Conservation (phyloP, 2,329 filamentous ascomycete genomes). For the Penicillium janthinellum region DNA sequence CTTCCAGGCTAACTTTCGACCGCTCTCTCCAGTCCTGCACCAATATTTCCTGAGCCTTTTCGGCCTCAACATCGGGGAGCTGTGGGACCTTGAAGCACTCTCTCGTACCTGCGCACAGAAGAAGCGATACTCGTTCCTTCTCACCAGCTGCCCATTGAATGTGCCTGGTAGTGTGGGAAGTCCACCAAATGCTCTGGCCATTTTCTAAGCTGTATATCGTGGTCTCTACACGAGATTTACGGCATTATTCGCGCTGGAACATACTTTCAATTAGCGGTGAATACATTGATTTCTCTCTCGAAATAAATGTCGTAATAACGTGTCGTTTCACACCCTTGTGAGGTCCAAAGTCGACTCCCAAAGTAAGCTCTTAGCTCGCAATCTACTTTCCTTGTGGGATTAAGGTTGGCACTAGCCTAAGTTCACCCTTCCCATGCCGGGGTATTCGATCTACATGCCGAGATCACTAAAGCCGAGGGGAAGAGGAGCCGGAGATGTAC, state of each 20-base stretch:
- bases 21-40: background rate
- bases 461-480: too few species aligned
- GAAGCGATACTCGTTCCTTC: constrained; percentile 62
- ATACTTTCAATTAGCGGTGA: background rate
- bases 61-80: constrained; percentile 58
- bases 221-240: too few species aligned
- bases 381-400: background rate
- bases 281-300: too few species aligned
- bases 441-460: background rate
- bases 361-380: too few species aligned
- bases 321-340: too few species aligned
- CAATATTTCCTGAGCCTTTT: constrained; percentile 40
- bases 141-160: constrained; percentile 63
- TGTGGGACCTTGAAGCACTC: constrained; percentile 59
- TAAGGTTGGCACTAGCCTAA: background rate
- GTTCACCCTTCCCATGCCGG: background rate
- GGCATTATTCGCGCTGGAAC: background rate
- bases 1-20: background rate
- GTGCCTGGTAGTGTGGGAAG: constrained; percentile 55
- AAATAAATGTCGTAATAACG: too few species aligned
- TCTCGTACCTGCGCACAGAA: constrained; percentile 56
- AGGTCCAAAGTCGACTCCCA: too few species aligned
- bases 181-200: constrained; percentile 37
- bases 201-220: background rate
- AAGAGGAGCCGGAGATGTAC: background rate